These are phyloP conservation scores for Candida gorgasii DNA, from an alignment of 805 yeast species.

Conservation along the genomic window DNA sequence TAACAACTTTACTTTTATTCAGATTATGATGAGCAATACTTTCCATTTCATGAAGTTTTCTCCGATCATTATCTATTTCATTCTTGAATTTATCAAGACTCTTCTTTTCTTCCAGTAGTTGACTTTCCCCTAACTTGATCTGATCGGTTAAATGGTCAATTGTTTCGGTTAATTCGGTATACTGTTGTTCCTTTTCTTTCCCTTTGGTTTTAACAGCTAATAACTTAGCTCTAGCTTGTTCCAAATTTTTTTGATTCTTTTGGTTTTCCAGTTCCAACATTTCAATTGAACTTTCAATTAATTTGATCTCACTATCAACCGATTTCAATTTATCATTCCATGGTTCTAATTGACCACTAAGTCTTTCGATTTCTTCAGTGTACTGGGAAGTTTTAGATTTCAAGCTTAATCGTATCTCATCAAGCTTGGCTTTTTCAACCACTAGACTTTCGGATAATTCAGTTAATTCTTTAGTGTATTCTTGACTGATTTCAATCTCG, in stretches of 20 bases:
- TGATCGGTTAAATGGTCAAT: constrained; percentile 52
- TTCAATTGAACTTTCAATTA: constrained; percentile 66
- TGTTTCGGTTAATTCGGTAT: constrained; percentile 49
- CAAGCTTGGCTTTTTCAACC: constrained; percentile 57
- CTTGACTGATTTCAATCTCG: constrained; percentile 45
- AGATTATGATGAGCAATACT: constrained; percentile 56
- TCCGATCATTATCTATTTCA: constrained; percentile 55
- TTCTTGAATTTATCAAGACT: constrained; percentile 56
- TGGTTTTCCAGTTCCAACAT: constrained; percentile 51
- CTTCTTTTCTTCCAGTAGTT: constrained; percentile 49
- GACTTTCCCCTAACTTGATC: constrained; percentile 57
- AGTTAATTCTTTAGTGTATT: constrained; percentile 45
- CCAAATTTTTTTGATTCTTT: constrained; percentile 39
- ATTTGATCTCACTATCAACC: constrained; percentile 61
- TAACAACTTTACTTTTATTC: constrained; percentile 71
- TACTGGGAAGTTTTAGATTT: constrained; percentile 73
- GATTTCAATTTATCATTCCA: constrained; percentile 71
- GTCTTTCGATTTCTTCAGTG: constrained; percentile 60
- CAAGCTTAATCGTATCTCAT: constrained; percentile 62
- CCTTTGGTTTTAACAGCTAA: constrained; percentile 49
- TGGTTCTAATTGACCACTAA: constrained; percentile 75
- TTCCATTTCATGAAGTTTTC: constrained; percentile 65
- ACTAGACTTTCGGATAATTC: constrained; percentile 47
- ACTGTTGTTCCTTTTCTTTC: constrained; percentile 48
- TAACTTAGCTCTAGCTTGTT: constrained; percentile 44